Evolutionary conservation across 495 filamentous ascomycete genomes (phyloP), one percentile per base, ranked within the genome.

Genomic region (Penicillium turbatum): DNA sequence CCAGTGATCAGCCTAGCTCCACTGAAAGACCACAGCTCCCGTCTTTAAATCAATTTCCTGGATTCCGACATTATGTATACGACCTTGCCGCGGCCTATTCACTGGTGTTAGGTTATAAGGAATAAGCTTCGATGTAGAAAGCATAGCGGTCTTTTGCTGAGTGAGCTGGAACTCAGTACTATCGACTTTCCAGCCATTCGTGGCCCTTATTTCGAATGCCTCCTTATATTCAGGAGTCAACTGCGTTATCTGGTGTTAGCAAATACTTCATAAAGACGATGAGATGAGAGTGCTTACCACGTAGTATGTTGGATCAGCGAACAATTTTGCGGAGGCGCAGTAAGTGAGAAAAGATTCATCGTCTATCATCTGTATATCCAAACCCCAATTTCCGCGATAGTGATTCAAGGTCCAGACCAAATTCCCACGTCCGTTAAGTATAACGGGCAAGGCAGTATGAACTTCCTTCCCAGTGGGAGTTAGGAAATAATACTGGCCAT

Each of bases 1-100:
- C 48, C 54, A 16, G 45, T 71, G 62, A 5, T 71, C 59, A 24
- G 68, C 64, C 13, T n/a, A n/a, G n/a, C 67, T 56, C 55, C 60
- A 75, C 2, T 67, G 48, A 38, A 67, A 73, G 2, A 72, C 6
- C 6, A 74, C 54, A 4, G 66, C 65, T 26, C 66, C 65, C 6
- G 64, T 73, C 32, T 66, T 57, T 12, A 72, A 53, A 35, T 73
- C 57, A 17, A 66, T 65, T 65, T 78, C 76, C 48, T 76, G 76
- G 27, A 78, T 66, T 7, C 74, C 64, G 26, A 70, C 61, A 51
- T 79, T 68, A 79, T 63, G 31, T 35, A 47, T 69, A 53, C 76
- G 66, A 59, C 31, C 12, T n/a, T n/a, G n/a, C n/a, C 15, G 16
- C 11, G 6, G 29, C 1, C 36, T 31, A 21, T 48, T 48, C 11